Conservation (phyloP, 148 eudicot genomes). For the Selenicereus undatus region DNA sequence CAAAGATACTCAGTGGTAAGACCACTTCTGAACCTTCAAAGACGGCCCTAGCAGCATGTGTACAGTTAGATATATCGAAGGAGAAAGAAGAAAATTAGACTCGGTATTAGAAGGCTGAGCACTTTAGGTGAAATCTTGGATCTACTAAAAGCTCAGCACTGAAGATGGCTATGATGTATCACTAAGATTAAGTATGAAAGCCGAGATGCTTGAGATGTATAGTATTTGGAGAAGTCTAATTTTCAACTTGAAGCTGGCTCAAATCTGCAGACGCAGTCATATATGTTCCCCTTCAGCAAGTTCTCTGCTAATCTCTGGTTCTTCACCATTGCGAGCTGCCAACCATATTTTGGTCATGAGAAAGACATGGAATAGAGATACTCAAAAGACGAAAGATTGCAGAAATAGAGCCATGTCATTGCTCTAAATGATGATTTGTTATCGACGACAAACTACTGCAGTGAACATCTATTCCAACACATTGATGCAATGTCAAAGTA, state of each 20-base stretch:
- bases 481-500: neutral
- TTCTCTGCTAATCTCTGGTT: constrained; percentile 95
- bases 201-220: neutral
- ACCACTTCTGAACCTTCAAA: neutral
- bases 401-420: neutral
- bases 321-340: constrained; percentile 99
- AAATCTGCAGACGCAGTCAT: constrained; percentile 90
- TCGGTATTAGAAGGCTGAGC: neutral
- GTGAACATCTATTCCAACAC: neutral
- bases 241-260: constrained; percentile 45
- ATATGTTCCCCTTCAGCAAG: constrained; percentile 77
- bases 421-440: neutral
- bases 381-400: neutral
- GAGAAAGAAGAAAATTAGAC: neutral
- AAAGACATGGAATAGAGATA: neutral
- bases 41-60: neutral
- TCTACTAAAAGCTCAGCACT: neutral
- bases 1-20: neutral
- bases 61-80: neutral
- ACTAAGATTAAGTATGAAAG: neutral
- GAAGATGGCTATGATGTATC: too few species aligned
- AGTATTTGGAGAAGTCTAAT: neutral
- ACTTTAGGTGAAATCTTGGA: neutral
- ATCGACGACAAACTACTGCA: neutral
- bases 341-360: neutral